A percentile compares a stretch with the other conserved stretches of the same genome.
Conservation (phyloP, 2,329 filamentous ascomycete genomes). For the Aspergillus intermedius region DNA sequence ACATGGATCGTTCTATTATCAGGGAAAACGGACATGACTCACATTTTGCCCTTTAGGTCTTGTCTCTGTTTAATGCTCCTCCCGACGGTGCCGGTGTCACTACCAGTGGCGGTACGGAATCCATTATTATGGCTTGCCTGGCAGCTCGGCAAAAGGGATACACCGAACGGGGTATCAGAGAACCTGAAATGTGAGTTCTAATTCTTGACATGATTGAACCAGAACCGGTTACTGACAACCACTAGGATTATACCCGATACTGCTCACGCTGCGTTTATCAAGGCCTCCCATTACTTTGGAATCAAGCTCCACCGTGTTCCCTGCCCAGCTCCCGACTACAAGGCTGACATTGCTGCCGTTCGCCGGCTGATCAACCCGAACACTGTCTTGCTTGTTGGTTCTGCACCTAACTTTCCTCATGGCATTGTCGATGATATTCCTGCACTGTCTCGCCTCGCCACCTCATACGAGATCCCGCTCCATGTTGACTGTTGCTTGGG, state of each 20-base stretch:
- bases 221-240: slow-evolving; percentile 12
- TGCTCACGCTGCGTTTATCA: slow-evolving; percentile 92
- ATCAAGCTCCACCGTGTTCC: slow-evolving; percentile 88
- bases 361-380: slow-evolving; percentile 86
- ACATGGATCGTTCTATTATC: not conserved
- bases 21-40: slow-evolving; percentile 4
- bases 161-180: slow-evolving; percentile 74
- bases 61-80: slow-evolving; percentile 83
- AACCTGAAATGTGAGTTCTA: slow-evolving; percentile 78
- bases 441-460: slow-evolving; percentile 72
- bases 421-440: slow-evolving; percentile 96
- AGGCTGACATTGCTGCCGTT: slow-evolving; percentile 72
- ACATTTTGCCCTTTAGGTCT: slow-evolving; percentile 38
- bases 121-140: slow-evolving; percentile 91
- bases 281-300: slow-evolving; percentile 90
- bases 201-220: not conserved
- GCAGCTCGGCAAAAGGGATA: slow-evolving; percentile 85
- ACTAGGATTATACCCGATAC: slow-evolving; percentile 84
- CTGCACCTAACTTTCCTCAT: slow-evolving; percentile 95
- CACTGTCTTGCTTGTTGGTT: slow-evolving; percentile 87
- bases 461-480: slow-evolving; percentile 72
- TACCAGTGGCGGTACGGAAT: slow-evolving; percentile 90
- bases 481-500: slow-evolving; percentile 98
- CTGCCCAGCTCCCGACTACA: slow-evolving; percentile 78
- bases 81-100: slow-evolving; percentile 78